These are phyloP conservation scores for Backusella luteola DNA, from an alignment of 192 early-diverging fungal species.

Conservation along the genomic window DNA sequence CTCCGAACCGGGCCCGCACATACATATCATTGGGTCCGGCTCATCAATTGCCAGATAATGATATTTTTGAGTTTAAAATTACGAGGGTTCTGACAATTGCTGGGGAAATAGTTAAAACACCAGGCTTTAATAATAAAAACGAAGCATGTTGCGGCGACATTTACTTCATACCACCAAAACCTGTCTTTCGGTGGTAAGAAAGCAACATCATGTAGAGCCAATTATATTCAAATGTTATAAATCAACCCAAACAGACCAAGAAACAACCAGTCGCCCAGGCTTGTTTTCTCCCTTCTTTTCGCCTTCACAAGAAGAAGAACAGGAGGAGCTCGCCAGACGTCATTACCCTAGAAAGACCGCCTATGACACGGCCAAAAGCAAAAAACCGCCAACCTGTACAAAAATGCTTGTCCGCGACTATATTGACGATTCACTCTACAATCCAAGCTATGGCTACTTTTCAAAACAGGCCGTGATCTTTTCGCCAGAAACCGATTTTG, in stretches of 20 bases:
- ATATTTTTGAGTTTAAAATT: too few relatives aligned
- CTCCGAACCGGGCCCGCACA: too few relatives aligned
- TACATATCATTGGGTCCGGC: too few relatives aligned
- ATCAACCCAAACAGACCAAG: background rate
- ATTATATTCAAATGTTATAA: background rate
- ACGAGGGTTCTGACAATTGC: too few relatives aligned
- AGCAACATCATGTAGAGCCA: background rate
- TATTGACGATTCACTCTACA: constrained; percentile 94
- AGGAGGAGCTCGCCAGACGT: constrained; percentile 31
- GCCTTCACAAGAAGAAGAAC: constrained; percentile 40
- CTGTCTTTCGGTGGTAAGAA: background rate
- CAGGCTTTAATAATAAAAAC: background rate
- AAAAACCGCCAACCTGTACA: constrained; percentile 49
- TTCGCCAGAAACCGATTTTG: constrained; percentile 59
- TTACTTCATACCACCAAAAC: background rate
- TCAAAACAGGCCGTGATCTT: constrained; percentile 89
- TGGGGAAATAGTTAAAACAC: background rate
- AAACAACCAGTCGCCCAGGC: background rate
- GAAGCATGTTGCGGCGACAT: background rate
- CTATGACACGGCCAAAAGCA: constrained; percentile 36
- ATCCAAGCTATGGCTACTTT: constrained; percentile 97
- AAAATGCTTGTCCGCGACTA: constrained; percentile 86
- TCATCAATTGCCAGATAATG: too few relatives aligned
- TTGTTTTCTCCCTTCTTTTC: constrained; percentile 29
- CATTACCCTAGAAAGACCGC: constrained; percentile 55